Conservation (phyloP, 2,329 filamentous ascomycete species). For the Microascus cirrosus region DNA sequence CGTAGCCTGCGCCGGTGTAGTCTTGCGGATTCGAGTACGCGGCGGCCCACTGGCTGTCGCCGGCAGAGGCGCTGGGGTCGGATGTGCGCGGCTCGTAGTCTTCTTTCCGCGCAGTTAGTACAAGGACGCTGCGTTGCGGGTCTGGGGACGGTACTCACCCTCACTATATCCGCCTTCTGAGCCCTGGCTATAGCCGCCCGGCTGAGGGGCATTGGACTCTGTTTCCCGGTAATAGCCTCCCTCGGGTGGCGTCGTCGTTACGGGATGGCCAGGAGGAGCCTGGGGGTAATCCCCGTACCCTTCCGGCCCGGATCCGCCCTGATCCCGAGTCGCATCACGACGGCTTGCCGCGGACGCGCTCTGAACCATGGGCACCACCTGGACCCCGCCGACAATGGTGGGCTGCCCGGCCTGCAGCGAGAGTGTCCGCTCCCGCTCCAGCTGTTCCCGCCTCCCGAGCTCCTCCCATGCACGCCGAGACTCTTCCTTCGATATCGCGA, state of each 20-base stretch:
- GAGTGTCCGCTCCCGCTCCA: constrained; percentile 76
- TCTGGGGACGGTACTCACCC: constrained; percentile 24
- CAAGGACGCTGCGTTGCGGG: background rate
- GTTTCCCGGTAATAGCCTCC: constrained; percentile 14
- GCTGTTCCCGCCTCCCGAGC: constrained; percentile 81
- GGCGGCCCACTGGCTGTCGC: constrained; percentile 26
- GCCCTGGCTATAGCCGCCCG: constrained; percentile 12
- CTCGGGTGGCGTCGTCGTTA: constrained; percentile 15
- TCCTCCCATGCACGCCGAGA: constrained; percentile 95
- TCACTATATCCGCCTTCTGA: constrained; percentile 56
- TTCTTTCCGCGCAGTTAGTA: constrained; percentile 6
- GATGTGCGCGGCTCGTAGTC: constrained; percentile 44
- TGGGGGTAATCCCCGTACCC: constrained; percentile 19
- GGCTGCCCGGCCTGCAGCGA: constrained; percentile 82
- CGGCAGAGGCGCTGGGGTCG: constrained; percentile 17
- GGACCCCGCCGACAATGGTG: constrained; percentile 82
- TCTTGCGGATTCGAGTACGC: constrained; percentile 34
- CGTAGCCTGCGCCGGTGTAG: constrained; percentile 57
- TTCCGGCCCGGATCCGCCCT: background rate
- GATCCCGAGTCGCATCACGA: constrained; percentile 30
- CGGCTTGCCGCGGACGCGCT: constrained; percentile 44
- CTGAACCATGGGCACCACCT: constrained; percentile 87
- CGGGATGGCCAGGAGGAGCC: constrained; percentile 24
- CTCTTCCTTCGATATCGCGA: constrained; percentile 92
- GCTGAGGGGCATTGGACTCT: constrained; percentile 4